Evolutionary conservation across 2,329 filamentous ascomycete species (phyloP).

Genomic region (Fusarium cyanostomum): DNA sequence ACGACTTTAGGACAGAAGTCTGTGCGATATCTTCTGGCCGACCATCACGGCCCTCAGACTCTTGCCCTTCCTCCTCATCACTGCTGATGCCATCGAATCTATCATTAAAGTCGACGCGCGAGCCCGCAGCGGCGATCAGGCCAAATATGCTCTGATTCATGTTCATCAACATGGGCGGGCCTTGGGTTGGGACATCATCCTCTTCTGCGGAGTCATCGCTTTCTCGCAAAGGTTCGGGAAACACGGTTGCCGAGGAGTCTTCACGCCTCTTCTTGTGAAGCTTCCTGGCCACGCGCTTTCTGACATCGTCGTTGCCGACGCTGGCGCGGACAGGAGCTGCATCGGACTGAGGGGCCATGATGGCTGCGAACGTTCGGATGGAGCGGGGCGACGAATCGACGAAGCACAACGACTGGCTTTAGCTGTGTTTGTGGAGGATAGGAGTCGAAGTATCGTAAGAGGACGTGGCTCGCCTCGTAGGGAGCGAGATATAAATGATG

Average conservation of each 20-base stretch:
- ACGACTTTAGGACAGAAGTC: constrained; percentile 53
- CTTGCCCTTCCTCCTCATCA: constrained; percentile 77
- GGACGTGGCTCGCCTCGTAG: background rate
- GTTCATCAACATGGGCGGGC: constrained; percentile 67
- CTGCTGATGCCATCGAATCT: constrained; percentile 83
- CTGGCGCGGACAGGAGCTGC: constrained; percentile 33
- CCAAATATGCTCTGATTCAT: constrained; percentile 97
- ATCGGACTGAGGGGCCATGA: constrained; percentile 36
- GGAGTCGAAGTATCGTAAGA: background rate
- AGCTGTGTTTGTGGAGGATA: background rate
- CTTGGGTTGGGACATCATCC: constrained; percentile 55
- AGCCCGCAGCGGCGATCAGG: constrained; percentile 88
- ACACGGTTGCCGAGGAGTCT: constrained; percentile 49
- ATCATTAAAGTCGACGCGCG: constrained; percentile 81
- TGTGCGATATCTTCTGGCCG: constrained; percentile 53
- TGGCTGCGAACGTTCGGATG: constrained; percentile 11
- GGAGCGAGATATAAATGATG: background rate
- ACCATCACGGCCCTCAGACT: constrained; percentile 54
- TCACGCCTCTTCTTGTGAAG: constrained; percentile 57
- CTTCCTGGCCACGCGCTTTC: constrained; percentile 54
- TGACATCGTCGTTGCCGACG: constrained; percentile 48
- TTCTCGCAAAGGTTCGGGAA: constrained; percentile 63
- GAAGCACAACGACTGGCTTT: background rate
- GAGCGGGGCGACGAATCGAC: constrained; percentile 19
- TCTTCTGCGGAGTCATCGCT: constrained; percentile 61